These are phyloP conservation scores for Colletotrichum tropicicola DNA, from an alignment of 2,329 filamentous ascomycete species.

Conservation along the genomic window DNA sequence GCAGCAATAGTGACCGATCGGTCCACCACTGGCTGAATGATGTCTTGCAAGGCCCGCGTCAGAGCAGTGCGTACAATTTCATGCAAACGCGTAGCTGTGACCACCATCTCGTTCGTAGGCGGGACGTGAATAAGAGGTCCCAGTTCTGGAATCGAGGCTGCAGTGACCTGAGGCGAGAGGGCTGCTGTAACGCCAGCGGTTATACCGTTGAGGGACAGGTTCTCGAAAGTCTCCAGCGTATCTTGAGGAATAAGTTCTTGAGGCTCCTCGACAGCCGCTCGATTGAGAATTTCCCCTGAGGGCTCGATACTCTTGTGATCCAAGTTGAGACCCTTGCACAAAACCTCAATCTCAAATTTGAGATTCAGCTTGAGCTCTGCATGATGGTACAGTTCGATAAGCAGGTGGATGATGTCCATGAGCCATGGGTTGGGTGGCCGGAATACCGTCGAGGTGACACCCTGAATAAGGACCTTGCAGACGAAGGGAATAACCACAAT, in stretches of 20 bases:
- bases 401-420: slow-evolving; percentile 91
- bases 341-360: slow-evolving; percentile 98
- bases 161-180: slow-evolving; percentile 80
- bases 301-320: slow-evolving; percentile 93
- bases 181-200: slow-evolving; percentile 74
- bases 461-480: slow-evolving; percentile 92
- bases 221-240: slow-evolving; percentile 82
- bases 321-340: slow-evolving; percentile 92
- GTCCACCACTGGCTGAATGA: slow-evolving; percentile 97
- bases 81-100: slow-evolving; percentile 73
- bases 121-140: slow-evolving; percentile 83
- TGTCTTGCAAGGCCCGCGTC: slow-evolving; percentile 90
- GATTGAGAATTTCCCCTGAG: slow-evolving; percentile 84
- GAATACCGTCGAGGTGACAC: slow-evolving; percentile 86
- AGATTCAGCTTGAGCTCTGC: slow-evolving; percentile 95
- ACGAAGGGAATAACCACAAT: slow-evolving; percentile 96
- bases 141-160: slow-evolving; percentile 85
- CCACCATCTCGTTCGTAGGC: slow-evolving; percentile 80
- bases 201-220: slow-evolving; percentile 79
- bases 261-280: slow-evolving; percentile 71
- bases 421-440: slow-evolving; percentile 96
- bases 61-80: slow-evolving; percentile 88
- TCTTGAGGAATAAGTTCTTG: slow-evolving; percentile 70
- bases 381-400: slow-evolving; percentile 93
- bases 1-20: slow-evolving; percentile 97